Evolutionary conservation across 306 rosid genomes (phyloP).

Genomic region (Notholithocarpus densiflorus): DNA sequence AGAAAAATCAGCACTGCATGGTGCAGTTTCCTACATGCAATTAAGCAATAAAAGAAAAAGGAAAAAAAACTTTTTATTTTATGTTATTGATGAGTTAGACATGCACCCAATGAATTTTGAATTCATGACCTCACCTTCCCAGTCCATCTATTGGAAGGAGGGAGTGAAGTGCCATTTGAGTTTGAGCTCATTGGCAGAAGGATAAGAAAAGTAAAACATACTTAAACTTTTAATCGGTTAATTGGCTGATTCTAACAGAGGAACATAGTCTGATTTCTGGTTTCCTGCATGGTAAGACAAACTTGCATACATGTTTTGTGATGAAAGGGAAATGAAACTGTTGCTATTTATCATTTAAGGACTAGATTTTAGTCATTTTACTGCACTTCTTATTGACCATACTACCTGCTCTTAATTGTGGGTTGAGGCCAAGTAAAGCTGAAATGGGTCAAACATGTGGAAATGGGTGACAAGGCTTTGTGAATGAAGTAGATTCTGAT

Average conservation of each 20-base stretch:
- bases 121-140: too few species aligned
- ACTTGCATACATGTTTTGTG: neutral
- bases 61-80: too few species aligned
- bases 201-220: too few species aligned
- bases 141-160: too few species aligned
- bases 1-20: neutral
- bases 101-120: too few species aligned
- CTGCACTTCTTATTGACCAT: neutral
- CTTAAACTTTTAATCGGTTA: neutral
- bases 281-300: neutral
- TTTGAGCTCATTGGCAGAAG: too few species aligned
- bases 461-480: neutral
- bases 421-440: neutral
- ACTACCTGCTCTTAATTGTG: neutral
- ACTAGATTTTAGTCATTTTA: too few species aligned
- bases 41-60: neutral
- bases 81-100: too few species aligned
- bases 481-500: neutral
- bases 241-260: neutral
- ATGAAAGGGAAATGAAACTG: neutral
- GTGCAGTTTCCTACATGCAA: neutral
- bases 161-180: too few species aligned
- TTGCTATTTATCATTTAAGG: too few species aligned
- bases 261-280: neutral
- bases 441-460: neutral